These are phyloP conservation scores for Fomitopsis serialis DNA, from an alignment of 768 basidiomycete genomes.

Conservation along the genomic window DNA sequence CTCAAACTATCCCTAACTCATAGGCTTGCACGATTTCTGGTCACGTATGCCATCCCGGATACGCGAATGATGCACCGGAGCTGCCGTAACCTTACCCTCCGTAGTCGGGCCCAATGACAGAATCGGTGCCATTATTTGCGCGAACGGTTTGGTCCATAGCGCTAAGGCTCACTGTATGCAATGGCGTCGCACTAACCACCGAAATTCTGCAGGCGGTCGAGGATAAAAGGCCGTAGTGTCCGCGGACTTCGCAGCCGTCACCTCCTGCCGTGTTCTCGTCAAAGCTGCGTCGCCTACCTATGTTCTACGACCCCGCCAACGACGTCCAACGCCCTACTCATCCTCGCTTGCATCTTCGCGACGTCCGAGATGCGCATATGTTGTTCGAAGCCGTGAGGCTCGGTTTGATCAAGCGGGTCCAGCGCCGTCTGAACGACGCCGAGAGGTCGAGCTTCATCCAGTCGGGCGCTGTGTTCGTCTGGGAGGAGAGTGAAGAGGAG, in stretches of 20 bases:
- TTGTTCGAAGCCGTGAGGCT: slow-evolving; percentile 62
- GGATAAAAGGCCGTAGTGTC: background rate
- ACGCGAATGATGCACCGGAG: background rate
- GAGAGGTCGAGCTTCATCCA: slow-evolving; percentile 50
- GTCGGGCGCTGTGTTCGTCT: slow-evolving; percentile 63
- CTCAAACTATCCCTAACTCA: background rate
- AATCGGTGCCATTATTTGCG: background rate
- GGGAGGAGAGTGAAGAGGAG: slow-evolving; percentile 66
- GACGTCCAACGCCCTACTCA: slow-evolving; percentile 61
- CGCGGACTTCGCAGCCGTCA: background rate
- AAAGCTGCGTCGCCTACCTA: slow-evolving; percentile 6
- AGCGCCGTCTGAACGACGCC: slow-evolving; percentile 55
- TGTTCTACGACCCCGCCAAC: slow-evolving; percentile 31
- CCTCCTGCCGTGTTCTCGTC: background rate
- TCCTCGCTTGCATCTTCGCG: slow-evolving; percentile 58
- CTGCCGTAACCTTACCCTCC: background rate
- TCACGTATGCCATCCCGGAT: background rate
- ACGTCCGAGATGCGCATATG: slow-evolving; percentile 60
- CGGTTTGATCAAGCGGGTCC: slow-evolving; percentile 42
- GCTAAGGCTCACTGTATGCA: background rate
- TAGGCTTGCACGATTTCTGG: background rate
- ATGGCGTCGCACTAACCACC: background rate
- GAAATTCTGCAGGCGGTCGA: background rate
- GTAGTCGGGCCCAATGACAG: background rate
- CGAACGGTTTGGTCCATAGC: background rate